phyloP scores from a whole-genome alignment of 2,329 filamentous ascomycete species.

The Davidsoniella virescens region DNA sequence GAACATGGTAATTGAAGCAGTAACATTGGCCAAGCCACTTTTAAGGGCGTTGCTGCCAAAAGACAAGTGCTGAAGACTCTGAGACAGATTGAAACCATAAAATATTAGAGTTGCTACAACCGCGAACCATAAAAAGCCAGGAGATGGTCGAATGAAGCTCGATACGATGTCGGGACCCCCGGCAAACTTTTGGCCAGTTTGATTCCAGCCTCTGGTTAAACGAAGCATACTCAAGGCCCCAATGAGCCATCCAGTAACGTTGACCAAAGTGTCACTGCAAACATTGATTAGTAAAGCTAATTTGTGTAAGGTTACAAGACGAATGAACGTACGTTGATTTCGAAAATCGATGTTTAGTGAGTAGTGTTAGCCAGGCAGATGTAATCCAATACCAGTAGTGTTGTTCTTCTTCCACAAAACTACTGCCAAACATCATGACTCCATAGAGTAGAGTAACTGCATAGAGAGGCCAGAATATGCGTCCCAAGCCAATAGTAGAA shows the following conservation, averaged over 20 bases:
- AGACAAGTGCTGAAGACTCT: not conserved
- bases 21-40: constrained; percentile 24
- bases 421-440: constrained; percentile 92
- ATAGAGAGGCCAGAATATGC: constrained; percentile 23
- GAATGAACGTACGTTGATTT: not conserved
- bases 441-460: constrained; percentile 37
- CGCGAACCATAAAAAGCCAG: constrained; percentile 56
- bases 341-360: constrained; percentile 27
- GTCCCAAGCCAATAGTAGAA: not conserved
- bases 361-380: constrained; percentile 48
- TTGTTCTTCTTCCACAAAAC: constrained; percentile 95
- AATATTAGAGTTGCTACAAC: constrained; percentile 54
- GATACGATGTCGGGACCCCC: constrained; percentile 80
- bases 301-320: not conserved
- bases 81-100: constrained; percentile 21
- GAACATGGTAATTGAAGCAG: constrained; percentile 23
- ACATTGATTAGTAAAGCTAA: not conserved
- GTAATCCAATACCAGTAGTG: constrained; percentile 96
- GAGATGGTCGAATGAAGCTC: constrained; percentile 46
- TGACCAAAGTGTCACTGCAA: constrained; percentile 6
- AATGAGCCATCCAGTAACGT: constrained; percentile 18
- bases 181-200: constrained; percentile 90
- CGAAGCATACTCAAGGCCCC: constrained; percentile 46
- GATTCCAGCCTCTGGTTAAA: constrained; percentile 71
- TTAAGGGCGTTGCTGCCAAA: not conserved